Evolutionary conservation across 345 rosid genomes (phyloP), one percentile per base, ranked within the genome.

Genomic region (Hibiscus trionum): DNA sequence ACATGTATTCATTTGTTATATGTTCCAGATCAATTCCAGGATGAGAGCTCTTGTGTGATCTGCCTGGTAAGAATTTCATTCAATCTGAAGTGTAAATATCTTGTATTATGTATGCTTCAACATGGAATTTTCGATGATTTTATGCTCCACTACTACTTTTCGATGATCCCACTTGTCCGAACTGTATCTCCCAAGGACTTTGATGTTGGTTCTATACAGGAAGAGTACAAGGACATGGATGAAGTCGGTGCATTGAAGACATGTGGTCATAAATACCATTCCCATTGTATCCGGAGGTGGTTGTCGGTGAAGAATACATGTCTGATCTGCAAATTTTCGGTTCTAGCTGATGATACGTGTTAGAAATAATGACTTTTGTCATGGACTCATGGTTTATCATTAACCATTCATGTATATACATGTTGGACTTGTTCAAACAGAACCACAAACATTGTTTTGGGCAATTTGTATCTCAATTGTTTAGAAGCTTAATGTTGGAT

Each of bases 241-340:
- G 81, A 82, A 52, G 63, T 88, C 4, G 97, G 88, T 52, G 63
- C 76, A 6, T 53, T 93, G 29, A 87, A 84, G 64, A 70, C 66
- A 10, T 93, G 98, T 33, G 79, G 93, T 11, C 98, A 93, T 69
- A 87, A 88, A 56, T 93, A 86, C 76, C 98, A 93, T 83, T 84
- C 76, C 7, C 65, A 59, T 49, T 93, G 98, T 85, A 84, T 93
- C 71, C 88, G 80, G 80, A 89, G 87, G 78, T 93, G 98, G 98
- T 66, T 93, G 49, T 84, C 87, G 29, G 24, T 93, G 91, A 93
- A 93, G 87, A 93, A 90, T 72, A 71, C 80, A 27, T 93, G 98
- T 73, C 98, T 97, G 29, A 85, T 93, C 47, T 93, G 98, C 90
- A 93, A 93, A 63, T 84, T 84, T 66, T 77, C 86, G 39, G 91